Evolutionary conservation across 257 asterid genomes (phyloP), one percentile per base, ranked within the genome.

Genomic region (Capsicum baccatum): DNA sequence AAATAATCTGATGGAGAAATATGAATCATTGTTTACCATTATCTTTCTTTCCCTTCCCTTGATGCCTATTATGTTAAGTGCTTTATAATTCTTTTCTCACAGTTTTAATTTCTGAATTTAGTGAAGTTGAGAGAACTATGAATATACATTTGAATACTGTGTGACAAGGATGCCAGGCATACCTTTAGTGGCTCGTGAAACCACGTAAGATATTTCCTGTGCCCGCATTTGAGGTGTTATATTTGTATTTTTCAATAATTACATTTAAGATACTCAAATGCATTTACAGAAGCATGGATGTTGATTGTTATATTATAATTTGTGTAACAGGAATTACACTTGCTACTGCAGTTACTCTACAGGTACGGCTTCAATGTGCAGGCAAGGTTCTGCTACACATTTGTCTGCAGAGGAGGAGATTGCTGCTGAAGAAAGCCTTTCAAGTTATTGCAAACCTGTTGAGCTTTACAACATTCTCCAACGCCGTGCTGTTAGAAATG

Each of bases 341-440:
- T 94, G 95, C 95, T 93, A 90, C 91, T 97, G 96, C 96, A 93
- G 98, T 87, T 91, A 90, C 87, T 86, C 98, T 73, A 91, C 93
- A 89, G 92, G 93, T 85, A 87, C 93, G 58, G 96, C 92, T 81
- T 97, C 93, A 86, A 95, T 94, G 99, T 97, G 98, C 90, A 97
- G 97, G 76, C 98, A 94, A 85, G 99, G 91, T 86, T 92, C 95
- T 83, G 95, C 95, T 86, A 91, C 89, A 64, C 94, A 92, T 83
- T 91, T 97, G 91, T 92, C 99, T 81, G 91, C 94, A 37, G 99
- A 97, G 85, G 98, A 95, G 91, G 95, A 95, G 89, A 91, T 88
- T 86, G 97, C 94, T 79, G 98, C 97, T 39, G 99, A 97, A 90
- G 99, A 94, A 89, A 94, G 99, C 90, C 97, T 97, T 55, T 90